Evolutionary conservation across 306 rosid species (phyloP).

Genomic region (Acacia crassicarpa): DNA sequence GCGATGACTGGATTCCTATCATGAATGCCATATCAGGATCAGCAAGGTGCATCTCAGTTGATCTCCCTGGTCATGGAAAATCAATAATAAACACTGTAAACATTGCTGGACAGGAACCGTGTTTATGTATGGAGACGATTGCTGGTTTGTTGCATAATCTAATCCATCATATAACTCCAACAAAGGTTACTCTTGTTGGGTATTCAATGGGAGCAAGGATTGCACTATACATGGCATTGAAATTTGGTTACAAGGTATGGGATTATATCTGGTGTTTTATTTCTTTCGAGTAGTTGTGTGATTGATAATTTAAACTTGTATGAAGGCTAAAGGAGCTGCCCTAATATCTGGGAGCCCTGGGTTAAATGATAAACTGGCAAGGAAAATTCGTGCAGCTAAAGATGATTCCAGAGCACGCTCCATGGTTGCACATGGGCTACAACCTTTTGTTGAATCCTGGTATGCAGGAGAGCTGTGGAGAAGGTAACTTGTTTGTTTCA

Average conservation of each 20-base stretch:
- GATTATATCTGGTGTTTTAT: constrained; percentile 20
- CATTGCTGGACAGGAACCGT: constrained; percentile 36
- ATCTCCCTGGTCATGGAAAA: constrained; percentile 93
- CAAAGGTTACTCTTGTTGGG: constrained; percentile 73
- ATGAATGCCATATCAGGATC: constrained; percentile 81
- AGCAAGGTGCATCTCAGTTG: constrained; percentile 82
- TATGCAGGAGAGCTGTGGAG: constrained; percentile 80
- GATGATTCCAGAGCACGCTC: constrained; percentile 78
- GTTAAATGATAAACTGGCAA: constrained; percentile 60
- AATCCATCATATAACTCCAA: constrained; percentile 55
- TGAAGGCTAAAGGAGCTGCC: constrained; percentile 74
- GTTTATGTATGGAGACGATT: constrained; percentile 61
- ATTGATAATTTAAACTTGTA: constrained; percentile 28
- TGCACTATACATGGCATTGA: constrained; percentile 79
- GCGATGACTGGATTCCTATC: constrained; percentile 86
- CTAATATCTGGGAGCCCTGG: constrained; percentile 94
- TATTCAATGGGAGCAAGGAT: constrained; percentile 97
- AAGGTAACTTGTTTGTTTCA: constrained; percentile 49
- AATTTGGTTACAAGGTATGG: constrained; percentile 62
- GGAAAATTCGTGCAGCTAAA: constrained; percentile 72
- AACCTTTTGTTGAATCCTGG: constrained; percentile 72
- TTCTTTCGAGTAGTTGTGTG: constrained; percentile 13
- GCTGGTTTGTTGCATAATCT: constrained; percentile 53
- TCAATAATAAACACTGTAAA: constrained; percentile 45
- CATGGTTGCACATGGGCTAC: constrained; percentile 65